Percentiles rank a stretch among this genome's conserved stretches.
These are phyloP conservation scores for Ramaria sp. DNA, from an alignment of 768 basidiomycete species.

Conservation along the genomic window DNA sequence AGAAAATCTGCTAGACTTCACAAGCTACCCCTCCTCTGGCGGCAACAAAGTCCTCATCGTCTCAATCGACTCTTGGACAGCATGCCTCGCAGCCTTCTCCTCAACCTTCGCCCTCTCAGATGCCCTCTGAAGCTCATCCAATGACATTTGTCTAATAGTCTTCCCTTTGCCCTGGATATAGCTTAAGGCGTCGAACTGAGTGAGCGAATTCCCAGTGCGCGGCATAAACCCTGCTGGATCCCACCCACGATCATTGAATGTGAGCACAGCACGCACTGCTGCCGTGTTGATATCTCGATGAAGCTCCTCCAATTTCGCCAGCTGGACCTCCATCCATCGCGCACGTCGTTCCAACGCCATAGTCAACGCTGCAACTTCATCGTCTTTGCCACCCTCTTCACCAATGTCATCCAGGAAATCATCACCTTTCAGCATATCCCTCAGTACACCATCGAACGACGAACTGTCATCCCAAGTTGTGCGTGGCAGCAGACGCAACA, in stretches of 20 bases:
- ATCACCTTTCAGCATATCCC: slow-evolving; percentile 83
- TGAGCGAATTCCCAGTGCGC: slow-evolving; percentile 50
- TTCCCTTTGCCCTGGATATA: slow-evolving; percentile 33
- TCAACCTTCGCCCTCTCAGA: slow-evolving; percentile 59
- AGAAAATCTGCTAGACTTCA: background rate
- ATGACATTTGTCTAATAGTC: slow-evolving; percentile 39
- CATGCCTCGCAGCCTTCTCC: slow-evolving; percentile 59
- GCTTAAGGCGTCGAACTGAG: slow-evolving; percentile 58
- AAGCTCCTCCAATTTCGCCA: slow-evolving; percentile 80
- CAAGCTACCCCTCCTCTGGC: background rate
- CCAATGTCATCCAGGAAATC: slow-evolving; percentile 72
- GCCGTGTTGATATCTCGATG: slow-evolving; percentile 87
- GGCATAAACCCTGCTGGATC: slow-evolving; percentile 61
- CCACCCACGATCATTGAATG: slow-evolving; percentile 82
- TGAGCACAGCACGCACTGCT: slow-evolving; percentile 69
- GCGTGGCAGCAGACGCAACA: slow-evolving; percentile 74
- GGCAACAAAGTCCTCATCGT: slow-evolving; percentile 47
- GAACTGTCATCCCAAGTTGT: slow-evolving; percentile 89
- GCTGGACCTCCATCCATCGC: slow-evolving; percentile 86
- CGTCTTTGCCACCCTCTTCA: slow-evolving; percentile 59
- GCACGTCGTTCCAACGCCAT: slow-evolving; percentile 81
- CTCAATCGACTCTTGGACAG: slow-evolving; percentile 67
- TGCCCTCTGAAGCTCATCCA: slow-evolving; percentile 68
- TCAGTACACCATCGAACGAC: slow-evolving; percentile 74
- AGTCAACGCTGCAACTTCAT: slow-evolving; percentile 78